phyloP scores from a whole-genome alignment of 805 yeast species.

The Starmera caribaea region DNA sequence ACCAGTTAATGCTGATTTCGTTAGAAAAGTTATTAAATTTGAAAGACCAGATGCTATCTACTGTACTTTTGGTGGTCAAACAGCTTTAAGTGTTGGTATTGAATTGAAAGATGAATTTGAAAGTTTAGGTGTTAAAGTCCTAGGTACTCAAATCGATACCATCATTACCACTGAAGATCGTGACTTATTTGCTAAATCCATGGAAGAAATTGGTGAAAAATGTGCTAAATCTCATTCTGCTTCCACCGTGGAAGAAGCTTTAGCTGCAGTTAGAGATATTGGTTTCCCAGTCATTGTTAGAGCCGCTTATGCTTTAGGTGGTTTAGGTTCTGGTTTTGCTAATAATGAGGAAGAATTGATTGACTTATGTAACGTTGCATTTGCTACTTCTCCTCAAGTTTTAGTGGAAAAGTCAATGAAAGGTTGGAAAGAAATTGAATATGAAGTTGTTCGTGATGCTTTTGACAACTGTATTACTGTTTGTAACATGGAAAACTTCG shows the following conservation, averaged over 20 bases:
- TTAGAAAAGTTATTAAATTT: constrained; percentile 86
- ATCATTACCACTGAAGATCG: constrained; percentile 97
- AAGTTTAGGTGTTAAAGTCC: constrained; percentile 81
- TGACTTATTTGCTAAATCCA: constrained; percentile 87
- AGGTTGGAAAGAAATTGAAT: constrained; percentile 99
- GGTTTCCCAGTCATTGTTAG: constrained; percentile 95
- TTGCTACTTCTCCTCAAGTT: constrained; percentile 94
- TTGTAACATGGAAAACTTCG: constrained; percentile 98
- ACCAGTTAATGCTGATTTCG: constrained; percentile 97
- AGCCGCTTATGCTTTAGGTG: constrained; percentile 97
- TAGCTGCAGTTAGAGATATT: constrained; percentile 73
- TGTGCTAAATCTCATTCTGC: constrained; percentile 93
- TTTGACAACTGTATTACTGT: constrained; percentile 97
- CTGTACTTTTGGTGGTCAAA: constrained; percentile 98
- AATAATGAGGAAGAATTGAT: constrained; percentile 75
- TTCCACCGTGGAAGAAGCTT: constrained; percentile 67
- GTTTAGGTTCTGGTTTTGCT: constrained; percentile 97
- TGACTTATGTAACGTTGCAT: constrained; percentile 80
- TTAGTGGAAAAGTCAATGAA: constrained; percentile 94
- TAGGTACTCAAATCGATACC: constrained; percentile 95
- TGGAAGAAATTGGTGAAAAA: constrained; percentile 92
- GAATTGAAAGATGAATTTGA: constrained; percentile 92
- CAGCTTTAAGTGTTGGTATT: constrained; percentile 94
- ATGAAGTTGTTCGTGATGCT: constrained; percentile 97
- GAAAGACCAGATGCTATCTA: constrained; percentile 97